Percentiles rank a stretch among this genome's conserved stretches.
These are phyloP conservation scores for Lachnellula cervina DNA, from an alignment of 2,329 filamentous ascomycete genomes.

Conservation along the genomic window DNA sequence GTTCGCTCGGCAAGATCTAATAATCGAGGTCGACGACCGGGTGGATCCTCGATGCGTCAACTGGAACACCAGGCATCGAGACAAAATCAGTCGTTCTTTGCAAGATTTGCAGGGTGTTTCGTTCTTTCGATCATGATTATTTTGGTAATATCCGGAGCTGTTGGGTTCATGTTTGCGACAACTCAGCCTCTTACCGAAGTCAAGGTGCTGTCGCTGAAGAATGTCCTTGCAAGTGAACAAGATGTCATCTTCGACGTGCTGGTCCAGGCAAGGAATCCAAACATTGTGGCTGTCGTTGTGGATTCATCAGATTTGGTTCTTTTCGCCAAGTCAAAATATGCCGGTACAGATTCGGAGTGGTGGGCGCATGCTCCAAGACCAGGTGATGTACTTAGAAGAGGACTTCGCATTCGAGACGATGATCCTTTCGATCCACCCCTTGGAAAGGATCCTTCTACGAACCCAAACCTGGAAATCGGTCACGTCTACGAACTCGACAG, in stretches of 20 bases:
- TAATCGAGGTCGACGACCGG: slow-evolving; percentile 46
- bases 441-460: slow-evolving; percentile 58
- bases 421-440: slow-evolving; percentile 32
- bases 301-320: slow-evolving; percentile 85
- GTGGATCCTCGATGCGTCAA: slow-evolving; percentile 56
- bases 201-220: slow-evolving; percentile 72
- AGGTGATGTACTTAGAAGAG: slow-evolving; percentile 25
- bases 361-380: slow-evolving; percentile 40
- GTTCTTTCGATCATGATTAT: slow-evolving; percentile 78
- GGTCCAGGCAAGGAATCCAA: slow-evolving; percentile 86
- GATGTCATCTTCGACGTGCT: slow-evolving; percentile 92
- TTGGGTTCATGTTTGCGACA: slow-evolving; percentile 85
- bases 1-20: slow-evolving; percentile 58
- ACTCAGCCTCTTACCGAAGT: slow-evolving; percentile 82
- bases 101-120: slow-evolving; percentile 79
- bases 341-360: slow-evolving; percentile 59
- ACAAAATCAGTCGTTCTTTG: slow-evolving; percentile 57
- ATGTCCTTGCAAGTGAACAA: slow-evolving; percentile 88
- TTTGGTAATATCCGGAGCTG: slow-evolving; percentile 75
- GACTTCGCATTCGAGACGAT: slow-evolving; percentile 29
- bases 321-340: slow-evolving; percentile 89
- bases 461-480: slow-evolving; percentile 88
- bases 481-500: slow-evolving; percentile 84
- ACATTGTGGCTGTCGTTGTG: slow-evolving; percentile 82
- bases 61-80: slow-evolving; percentile 69